Percentiles rank a stretch among this genome's conserved stretches.
phyloP scores from a whole-genome alignment of 2,329 filamentous ascomycete species.

The Paecilomyces formosus region DNA sequence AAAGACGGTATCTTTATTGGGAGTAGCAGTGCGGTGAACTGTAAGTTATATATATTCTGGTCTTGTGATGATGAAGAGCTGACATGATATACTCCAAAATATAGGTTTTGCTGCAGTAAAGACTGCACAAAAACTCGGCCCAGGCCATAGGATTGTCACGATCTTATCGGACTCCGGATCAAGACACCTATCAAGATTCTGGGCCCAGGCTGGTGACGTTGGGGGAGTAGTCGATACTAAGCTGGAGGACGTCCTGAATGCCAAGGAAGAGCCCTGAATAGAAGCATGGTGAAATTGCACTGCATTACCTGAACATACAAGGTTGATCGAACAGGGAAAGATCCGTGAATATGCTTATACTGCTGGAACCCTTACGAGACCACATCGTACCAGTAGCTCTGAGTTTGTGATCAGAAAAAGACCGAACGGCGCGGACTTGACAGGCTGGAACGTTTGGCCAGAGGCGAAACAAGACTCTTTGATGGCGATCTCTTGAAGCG shows the following conservation, averaged over 20 bases:
- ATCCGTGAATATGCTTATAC: neutral
- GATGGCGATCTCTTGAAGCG: constrained; percentile 2
- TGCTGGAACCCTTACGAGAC: neutral
- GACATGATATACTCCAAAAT: constrained; percentile 1
- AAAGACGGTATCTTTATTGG: constrained; percentile 92
- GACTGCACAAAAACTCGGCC: constrained; percentile 39
- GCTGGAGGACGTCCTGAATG: constrained; percentile 39
- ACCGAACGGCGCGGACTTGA: neutral
- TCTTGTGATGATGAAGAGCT: neutral
- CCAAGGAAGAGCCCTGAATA: constrained; percentile 22
- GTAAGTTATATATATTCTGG: constrained; percentile 36
- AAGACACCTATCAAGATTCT: constrained; percentile 46
- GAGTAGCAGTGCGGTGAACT: constrained; percentile 95
- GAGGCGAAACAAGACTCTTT: constrained; percentile 6
- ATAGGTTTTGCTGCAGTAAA: constrained; percentile 42
- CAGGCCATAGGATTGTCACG: constrained; percentile 42
- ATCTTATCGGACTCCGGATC: constrained; percentile 45
- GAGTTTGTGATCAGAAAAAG: neutral
- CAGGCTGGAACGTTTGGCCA: neutral
- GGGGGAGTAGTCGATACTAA: constrained; percentile 38
- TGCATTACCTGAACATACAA: neutral
- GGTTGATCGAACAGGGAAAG: neutral
- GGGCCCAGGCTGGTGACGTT: constrained; percentile 41
- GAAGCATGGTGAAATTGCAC: neutral
- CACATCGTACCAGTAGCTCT: neutral